These are phyloP conservation scores for Elaeagnus macrophylla DNA, from an alignment of 306 rosid species.

Conservation along the genomic window DNA sequence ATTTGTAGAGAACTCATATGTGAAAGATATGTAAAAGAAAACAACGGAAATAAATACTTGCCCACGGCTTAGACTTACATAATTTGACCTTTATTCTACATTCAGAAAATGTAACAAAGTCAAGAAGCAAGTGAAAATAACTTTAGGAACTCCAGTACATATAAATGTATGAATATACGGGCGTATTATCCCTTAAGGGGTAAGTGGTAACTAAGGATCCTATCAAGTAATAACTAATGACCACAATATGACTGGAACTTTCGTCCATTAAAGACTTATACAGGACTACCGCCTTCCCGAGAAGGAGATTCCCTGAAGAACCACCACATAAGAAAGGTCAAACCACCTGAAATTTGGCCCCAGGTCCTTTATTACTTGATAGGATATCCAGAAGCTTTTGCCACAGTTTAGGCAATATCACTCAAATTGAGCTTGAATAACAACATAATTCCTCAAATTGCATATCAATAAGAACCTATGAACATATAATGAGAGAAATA, in stretches of 20 bases:
- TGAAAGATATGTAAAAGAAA: constrained; percentile 8
- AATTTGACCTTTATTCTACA: not conserved
- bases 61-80: not conserved
- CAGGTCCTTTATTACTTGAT: not conserved
- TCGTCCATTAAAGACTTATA: not conserved
- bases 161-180: too few relatives aligned
- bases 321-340: not conserved
- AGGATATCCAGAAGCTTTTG: not conserved
- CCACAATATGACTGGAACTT: not conserved
- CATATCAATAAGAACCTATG: not conserved
- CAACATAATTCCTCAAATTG: too few relatives aligned
- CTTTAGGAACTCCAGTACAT: too few relatives aligned
- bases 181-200: too few relatives aligned
- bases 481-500: not conserved
- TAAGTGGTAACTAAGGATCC: too few relatives aligned
- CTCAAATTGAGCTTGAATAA: not conserved
- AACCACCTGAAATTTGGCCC: not conserved
- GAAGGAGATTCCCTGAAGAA: not conserved
- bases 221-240: not conserved
- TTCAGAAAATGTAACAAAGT: not conserved
- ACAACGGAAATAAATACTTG: not conserved
- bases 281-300: not conserved
- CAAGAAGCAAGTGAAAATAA: too few relatives aligned
- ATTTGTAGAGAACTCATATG: constrained; percentile 7
- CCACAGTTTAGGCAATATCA: not conserved